Percentiles rank a stretch among this genome's conserved stretches.
phyloP scores from a whole-genome alignment of 169 alveolate genomes.

The Miamiensis avidus region DNA sequence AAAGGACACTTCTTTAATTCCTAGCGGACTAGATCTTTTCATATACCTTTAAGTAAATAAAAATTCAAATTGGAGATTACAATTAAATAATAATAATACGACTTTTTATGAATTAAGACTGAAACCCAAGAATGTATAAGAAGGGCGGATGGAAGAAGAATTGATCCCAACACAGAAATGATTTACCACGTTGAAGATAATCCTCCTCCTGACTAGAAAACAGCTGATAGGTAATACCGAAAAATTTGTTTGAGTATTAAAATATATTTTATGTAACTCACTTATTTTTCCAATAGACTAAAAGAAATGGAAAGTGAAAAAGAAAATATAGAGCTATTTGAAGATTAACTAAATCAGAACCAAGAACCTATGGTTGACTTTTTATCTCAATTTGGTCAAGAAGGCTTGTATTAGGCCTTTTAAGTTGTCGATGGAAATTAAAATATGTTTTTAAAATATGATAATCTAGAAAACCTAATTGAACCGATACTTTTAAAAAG shows the following conservation, averaged over 20 bases:
- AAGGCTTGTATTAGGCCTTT: neutral
- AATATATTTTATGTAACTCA: no score
- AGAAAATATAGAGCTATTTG: neutral
- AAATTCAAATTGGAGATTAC: no score
- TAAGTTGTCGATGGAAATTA: no score
- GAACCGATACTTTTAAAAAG: neutral
- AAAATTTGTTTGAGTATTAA: no score
- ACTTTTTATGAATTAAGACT: neutral
- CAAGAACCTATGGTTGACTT: neutral
- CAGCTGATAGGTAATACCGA: neutral
- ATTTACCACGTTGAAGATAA: conserved; percentile 58
- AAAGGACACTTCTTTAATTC: neutral
- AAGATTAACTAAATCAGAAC: neutral
- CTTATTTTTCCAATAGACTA: no score
- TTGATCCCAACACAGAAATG: conserved; percentile 55
- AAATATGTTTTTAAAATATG: no score
- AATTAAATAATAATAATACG: no score
- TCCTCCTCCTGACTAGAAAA: conserved; percentile 40
- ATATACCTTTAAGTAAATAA: conserved; percentile 41
- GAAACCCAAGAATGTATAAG: conserved; percentile 47
- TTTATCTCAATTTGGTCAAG: neutral
- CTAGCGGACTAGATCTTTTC: conserved; percentile 41
- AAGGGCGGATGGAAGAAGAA: conserved; percentile 51
- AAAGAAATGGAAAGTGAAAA: neutral
- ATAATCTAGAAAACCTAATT: neutral